Evolutionary conservation across 2,329 filamentous ascomycete genomes (phyloP).

Genomic region (Talaromyces piceae): DNA sequence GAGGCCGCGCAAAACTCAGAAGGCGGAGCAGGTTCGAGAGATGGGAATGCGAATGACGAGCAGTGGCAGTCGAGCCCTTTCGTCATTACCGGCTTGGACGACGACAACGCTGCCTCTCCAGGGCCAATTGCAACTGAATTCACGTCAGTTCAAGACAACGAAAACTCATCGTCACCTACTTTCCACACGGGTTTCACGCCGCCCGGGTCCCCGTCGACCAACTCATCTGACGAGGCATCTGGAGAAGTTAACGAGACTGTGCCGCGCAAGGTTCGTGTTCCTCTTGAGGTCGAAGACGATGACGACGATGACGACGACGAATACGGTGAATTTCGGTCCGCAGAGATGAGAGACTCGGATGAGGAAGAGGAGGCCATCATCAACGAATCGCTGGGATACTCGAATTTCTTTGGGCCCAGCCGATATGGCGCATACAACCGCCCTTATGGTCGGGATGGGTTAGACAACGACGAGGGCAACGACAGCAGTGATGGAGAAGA

Average conservation of each 20-base stretch:
- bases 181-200: conserved; percentile 34
- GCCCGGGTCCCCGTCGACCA: conserved; percentile 31
- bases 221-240: conserved; percentile 36
- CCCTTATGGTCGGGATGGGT: conserved; percentile 20
- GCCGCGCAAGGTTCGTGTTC: conserved; percentile 41
- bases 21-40: conserved; percentile 1
- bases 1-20: conserved; percentile 24
- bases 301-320: conserved; percentile 40
- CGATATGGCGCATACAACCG: conserved; percentile 37
- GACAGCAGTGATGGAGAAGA: conserved; percentile 37
- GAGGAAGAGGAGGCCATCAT: conserved; percentile 48
- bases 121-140: conserved; percentile 28
- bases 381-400: conserved; percentile 62
- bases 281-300: conserved; percentile 53
- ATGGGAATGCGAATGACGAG: conserved; percentile 15
- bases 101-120: conserved; percentile 23
- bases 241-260: conserved; percentile 30
- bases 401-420: conserved; percentile 50
- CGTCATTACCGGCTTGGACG: conserved; percentile 30
- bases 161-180: conserved; percentile 25
- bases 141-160: conserved; percentile 17
- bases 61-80: conserved; percentile 32
- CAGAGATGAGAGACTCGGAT: conserved; percentile 43
- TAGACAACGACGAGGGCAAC: conserved; percentile 34
- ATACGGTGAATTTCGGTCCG: conserved; percentile 38